Base-by-base conservation (phyloP, 73 alveolate genomes). In the Paramecium sonneborni region DNA sequence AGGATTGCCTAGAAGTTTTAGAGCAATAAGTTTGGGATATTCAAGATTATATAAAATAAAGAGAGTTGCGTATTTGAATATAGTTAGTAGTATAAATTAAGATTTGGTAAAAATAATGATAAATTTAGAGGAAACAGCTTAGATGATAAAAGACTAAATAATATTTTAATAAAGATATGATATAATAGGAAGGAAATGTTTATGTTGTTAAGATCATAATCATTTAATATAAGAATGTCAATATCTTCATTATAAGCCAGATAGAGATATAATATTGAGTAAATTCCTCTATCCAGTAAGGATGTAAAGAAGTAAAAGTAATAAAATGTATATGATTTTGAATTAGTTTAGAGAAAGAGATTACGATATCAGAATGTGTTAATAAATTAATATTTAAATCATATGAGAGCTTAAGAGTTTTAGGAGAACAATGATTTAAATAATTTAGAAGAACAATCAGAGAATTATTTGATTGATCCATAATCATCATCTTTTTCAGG, bases 201-300 rank as follows among this genome's bases (percentile, higher is more conserved):
- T 34, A 8, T 74, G 87, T 74, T 74, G 87, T 74, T 37, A 74
- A 39, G 37, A 74, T 9, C 3, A 15, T 2, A 74, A 74, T 74
- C 87, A 74, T 74, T 21, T 74, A 4, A 37, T 74, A 12, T 74
- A 74, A 37, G 41, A 74, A 1, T 74, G 87, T 74, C 68, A 38
- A 3, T 37, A 12, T n/a, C 44, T 74, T 0, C 32, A 28, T 37
- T 74, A 74, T 10, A 74, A 37, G 12, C 87, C 87, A n/a, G 21
- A 74, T 14, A 74, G 26, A 74, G 87, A 74, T 62, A 62, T 32
- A 3, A 26, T 62, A 1, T 30, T 62, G 39, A 62, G 84, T 62
- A 62, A 15, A n/a, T 26, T 62, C 20, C 6, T 30, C 3, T 62
- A 11, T 12, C 84, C 84, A 3, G 46, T 32, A 30, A 26, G 12